Conservation (phyloP, 371 early-diverging fungal genomes). For the Apophysomyces trapeziformis region DNA sequence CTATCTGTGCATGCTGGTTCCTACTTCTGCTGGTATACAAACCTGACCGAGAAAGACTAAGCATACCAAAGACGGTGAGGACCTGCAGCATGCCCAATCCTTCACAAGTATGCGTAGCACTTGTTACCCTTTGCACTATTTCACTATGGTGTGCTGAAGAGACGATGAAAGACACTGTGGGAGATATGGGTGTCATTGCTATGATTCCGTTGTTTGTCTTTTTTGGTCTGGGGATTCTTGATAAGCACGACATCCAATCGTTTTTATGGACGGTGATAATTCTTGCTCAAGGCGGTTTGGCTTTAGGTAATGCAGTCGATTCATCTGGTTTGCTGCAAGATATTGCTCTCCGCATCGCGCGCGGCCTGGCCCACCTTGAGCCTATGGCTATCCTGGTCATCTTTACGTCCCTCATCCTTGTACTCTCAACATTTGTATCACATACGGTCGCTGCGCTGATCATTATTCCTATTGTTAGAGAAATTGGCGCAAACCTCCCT, state of each 20-base stretch:
- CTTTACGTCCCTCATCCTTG: slow-evolving; percentile 66
- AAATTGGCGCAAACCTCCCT: slow-evolving; percentile 69
- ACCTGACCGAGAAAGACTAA: slow-evolving; percentile 56
- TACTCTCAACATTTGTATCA: slow-evolving; percentile 89
- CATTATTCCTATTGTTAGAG: slow-evolving; percentile 77
- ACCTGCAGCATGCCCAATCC: slow-evolving; percentile 33
- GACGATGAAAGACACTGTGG: slow-evolving; percentile 69
- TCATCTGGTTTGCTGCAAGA: slow-evolving; percentile 82
- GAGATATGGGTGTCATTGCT: slow-evolving; percentile 93
- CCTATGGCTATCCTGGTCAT: slow-evolving; percentile 66
- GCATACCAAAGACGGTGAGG: slow-evolving; percentile 18
- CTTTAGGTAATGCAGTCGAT: slow-evolving; percentile 87
- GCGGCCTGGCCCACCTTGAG: slow-evolving; percentile 59
- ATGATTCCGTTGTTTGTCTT: slow-evolving; percentile 87
- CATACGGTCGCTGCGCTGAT: slow-evolving; percentile 92
- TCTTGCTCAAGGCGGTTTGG: slow-evolving; percentile 91
- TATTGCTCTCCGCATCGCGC: slow-evolving; percentile 71
- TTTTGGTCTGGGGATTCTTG: slow-evolving; percentile 87
- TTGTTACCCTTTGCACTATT: slow-evolving; percentile 70
- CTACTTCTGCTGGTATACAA: slow-evolving; percentile 72
- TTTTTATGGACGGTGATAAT: slow-evolving; percentile 91
- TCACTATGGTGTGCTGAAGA: slow-evolving; percentile 88
- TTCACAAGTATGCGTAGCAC: slow-evolving; percentile 60
- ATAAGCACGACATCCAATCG: slow-evolving; percentile 93
- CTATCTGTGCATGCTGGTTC: slow-evolving; percentile 78